phyloP scores from a whole-genome alignment of 2,329 filamentous ascomycete genomes.

The Xylogone sp. region DNA sequence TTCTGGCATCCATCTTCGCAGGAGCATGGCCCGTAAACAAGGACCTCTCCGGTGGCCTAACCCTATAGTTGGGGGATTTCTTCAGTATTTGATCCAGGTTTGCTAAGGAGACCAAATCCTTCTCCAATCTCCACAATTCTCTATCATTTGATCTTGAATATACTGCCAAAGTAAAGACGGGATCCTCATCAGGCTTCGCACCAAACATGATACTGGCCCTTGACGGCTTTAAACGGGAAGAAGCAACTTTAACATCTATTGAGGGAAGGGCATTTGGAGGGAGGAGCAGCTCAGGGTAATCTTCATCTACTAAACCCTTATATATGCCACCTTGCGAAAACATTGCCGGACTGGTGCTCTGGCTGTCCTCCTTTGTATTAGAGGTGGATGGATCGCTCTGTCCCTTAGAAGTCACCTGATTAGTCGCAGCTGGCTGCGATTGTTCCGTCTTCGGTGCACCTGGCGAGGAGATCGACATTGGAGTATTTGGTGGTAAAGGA shows the following conservation, averaged over 20 bases:
- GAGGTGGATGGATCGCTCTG: slow-evolving; percentile 17
- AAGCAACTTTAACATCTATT: slow-evolving; percentile 82
- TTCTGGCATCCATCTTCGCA: slow-evolving; percentile 84
- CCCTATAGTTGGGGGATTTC: slow-evolving; percentile 66
- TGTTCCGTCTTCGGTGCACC: slow-evolving; percentile 18
- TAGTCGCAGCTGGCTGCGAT: slow-evolving; percentile 36
- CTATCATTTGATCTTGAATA: slow-evolving; percentile 70
- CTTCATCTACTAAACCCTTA: slow-evolving; percentile 75
- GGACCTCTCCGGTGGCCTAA: slow-evolving; percentile 75
- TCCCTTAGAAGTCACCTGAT: slow-evolving; percentile 35
- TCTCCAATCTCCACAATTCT: slow-evolving; percentile 93
- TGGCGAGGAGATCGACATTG: slow-evolving; percentile 55
- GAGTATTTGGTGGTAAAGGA: slow-evolving; percentile 66
- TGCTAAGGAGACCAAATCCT: slow-evolving; percentile 78
- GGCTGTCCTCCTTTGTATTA: slow-evolving; percentile 15
- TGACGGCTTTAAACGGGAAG: slow-evolving; percentile 91
- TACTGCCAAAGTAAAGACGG: slow-evolving; percentile 87
- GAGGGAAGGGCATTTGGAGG: slow-evolving; percentile 85
- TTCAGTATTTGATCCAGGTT: slow-evolving; percentile 80
- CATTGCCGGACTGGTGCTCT: slow-evolving; percentile 21
- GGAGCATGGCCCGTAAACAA: slow-evolving; percentile 92
- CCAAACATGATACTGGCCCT: slow-evolving; percentile 78
- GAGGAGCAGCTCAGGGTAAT: slow-evolving; percentile 81
- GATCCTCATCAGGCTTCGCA: slow-evolving; percentile 81
- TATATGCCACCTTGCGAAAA: slow-evolving; percentile 53